Conservation (phyloP, 2,329 filamentous ascomycete species). For the Calonectria naviculata region DNA sequence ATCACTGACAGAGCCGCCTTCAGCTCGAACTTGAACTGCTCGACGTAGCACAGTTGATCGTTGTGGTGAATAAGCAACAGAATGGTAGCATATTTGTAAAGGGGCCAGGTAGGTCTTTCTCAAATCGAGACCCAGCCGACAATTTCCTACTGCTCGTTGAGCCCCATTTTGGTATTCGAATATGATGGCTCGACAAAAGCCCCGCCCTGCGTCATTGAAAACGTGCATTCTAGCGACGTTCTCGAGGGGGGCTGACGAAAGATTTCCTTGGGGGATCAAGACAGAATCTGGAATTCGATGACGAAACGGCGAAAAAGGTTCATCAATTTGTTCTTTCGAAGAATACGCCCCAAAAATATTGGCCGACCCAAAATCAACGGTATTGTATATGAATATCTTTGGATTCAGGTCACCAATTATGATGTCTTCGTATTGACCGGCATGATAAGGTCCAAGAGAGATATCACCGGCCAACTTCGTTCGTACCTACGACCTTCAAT, state of each 20-base stretch:
- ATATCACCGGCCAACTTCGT: slow-evolving; percentile 13
- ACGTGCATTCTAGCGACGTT: background rate
- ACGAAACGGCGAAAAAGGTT: background rate
- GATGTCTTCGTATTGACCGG: background rate
- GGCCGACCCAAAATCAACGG: background rate
- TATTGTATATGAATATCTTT: slow-evolving; percentile 8
- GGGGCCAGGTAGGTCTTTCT: background rate
- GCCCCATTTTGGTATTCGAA: slow-evolving; percentile 17
- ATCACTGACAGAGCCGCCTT: background rate
- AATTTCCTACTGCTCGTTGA: slow-evolving; percentile 13
- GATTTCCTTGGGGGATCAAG: background rate
- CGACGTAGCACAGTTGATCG: background rate
- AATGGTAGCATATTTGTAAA: background rate
- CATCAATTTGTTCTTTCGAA: background rate
- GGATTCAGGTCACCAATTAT: background rate
- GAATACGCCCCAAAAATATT: slow-evolving; percentile 1
- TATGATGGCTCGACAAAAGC: background rate
- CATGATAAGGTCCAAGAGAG: background rate
- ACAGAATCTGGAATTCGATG: background rate
- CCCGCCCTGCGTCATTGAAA: background rate
- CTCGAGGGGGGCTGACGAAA: slow-evolving; percentile 1
- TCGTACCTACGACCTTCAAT: slow-evolving; percentile 1
- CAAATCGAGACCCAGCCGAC: background rate
- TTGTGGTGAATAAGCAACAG: too few relatives aligned
- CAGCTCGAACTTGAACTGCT: background rate